These are phyloP conservation scores for Aspergillus incahuasiensis DNA, from an alignment of 495 filamentous ascomycete genomes.

Conservation along the genomic window DNA sequence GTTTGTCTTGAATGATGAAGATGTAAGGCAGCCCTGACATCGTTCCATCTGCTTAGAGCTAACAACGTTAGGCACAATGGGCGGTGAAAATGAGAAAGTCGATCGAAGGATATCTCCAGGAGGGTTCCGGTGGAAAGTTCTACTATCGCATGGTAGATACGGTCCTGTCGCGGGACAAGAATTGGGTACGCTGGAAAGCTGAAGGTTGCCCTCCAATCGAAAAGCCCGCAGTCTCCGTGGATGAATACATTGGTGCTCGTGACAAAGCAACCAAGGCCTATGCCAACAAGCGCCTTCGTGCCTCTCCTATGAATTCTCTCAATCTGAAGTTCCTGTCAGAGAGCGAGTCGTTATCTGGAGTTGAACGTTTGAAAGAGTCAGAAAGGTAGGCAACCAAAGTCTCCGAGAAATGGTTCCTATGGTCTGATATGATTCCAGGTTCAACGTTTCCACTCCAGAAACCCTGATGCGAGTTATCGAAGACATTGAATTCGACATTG, in stretches of 20 bases:
- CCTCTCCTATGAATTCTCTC: slow-evolving; percentile 64
- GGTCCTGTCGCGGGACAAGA: slow-evolving; percentile 89
- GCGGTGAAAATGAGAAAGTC: slow-evolving; percentile 61
- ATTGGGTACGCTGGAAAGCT: slow-evolving; percentile 97
- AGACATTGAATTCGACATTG: slow-evolving; percentile 73
- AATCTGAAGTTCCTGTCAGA: slow-evolving; percentile 74
- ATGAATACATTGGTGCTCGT: slow-evolving; percentile 63
- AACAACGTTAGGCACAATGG: slow-evolving; percentile 61
- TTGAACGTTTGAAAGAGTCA: slow-evolving; percentile 55
- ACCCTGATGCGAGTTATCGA: slow-evolving; percentile 58
- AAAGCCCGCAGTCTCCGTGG: slow-evolving; percentile 58
- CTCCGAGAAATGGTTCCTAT: not conserved
- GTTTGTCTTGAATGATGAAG: slow-evolving; percentile 71
- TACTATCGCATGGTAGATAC: slow-evolving; percentile 96
- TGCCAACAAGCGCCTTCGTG: slow-evolving; percentile 59
- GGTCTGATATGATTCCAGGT: slow-evolving; percentile 29
- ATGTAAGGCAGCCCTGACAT: slow-evolving; percentile 49
- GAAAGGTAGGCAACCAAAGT: slow-evolving; percentile 40
- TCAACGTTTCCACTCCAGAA: slow-evolving; percentile 50
- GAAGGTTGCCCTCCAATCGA: slow-evolving; percentile 88
- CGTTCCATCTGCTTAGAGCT: slow-evolving; percentile 21
- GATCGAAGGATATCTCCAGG: slow-evolving; percentile 75
- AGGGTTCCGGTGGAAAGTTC: slow-evolving; percentile 68
- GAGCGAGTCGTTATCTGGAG: slow-evolving; percentile 43
- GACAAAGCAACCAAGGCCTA: slow-evolving; percentile 58